phyloP scores from a whole-genome alignment of 345 rosid species.

The Carallia pectinifolia region DNA sequence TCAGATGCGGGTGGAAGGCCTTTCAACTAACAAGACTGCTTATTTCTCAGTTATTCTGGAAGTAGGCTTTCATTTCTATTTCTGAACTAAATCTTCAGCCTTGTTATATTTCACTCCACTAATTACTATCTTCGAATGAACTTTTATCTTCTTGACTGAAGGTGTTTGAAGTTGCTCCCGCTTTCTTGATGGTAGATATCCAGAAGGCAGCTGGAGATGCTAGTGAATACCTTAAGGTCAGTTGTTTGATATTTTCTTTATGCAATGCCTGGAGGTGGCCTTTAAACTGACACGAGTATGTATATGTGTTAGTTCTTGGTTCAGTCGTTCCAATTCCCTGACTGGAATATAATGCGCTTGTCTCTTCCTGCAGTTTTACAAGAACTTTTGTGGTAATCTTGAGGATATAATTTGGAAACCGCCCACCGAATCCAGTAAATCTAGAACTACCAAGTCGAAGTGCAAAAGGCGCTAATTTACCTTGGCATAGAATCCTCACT shows the following conservation, averaged over 20 bases:
- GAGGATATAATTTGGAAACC: constrained; percentile 96
- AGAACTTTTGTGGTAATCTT: constrained; percentile 76
- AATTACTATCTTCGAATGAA: not conserved
- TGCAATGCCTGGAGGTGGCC: not conserved
- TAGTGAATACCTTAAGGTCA: constrained; percentile 73
- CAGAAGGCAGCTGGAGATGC: constrained; percentile 74
- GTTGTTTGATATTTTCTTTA: constrained; percentile 5
- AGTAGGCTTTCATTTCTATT: constrained; percentile 36
- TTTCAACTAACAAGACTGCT: constrained; percentile 59
- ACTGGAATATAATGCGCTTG: not conserved
- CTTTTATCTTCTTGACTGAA: constrained; percentile 20
- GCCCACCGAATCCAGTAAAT: constrained; percentile 53
- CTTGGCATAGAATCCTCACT: no score
- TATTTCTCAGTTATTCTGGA: constrained; percentile 80
- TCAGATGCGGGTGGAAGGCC: constrained; percentile 98
- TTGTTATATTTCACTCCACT: not conserved
- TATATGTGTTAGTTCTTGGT: not conserved
- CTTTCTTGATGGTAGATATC: constrained; percentile 80
- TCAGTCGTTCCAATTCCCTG: not conserved
- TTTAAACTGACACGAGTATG: not conserved
- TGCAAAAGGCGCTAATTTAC: constrained; percentile 54
- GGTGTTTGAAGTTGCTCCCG: constrained; percentile 93
- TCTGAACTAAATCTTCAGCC: not conserved
- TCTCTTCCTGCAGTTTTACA: constrained; percentile 66
- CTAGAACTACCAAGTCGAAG: constrained; percentile 55